Evolutionary conservation across 2,329 filamentous ascomycete species (phyloP).

Genomic region (Nectriaceae sp.): DNA sequence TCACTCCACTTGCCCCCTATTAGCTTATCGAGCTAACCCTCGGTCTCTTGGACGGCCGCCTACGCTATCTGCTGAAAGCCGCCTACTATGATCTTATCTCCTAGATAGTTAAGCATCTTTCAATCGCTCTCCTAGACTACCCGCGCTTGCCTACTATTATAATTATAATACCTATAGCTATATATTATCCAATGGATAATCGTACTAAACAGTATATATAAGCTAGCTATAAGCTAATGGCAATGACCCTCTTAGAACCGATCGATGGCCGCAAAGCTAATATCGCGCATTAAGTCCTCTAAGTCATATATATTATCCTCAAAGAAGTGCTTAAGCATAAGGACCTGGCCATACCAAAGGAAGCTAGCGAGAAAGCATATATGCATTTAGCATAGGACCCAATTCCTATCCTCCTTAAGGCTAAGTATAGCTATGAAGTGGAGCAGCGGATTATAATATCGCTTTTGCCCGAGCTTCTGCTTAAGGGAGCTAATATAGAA

Average conservation of each 20-base stretch:
- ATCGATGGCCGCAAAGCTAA: not conserved
- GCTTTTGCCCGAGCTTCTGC: too few species aligned
- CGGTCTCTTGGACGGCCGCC: not conserved
- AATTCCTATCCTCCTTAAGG: too few species aligned
- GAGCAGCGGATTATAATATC: conserved; percentile 1
- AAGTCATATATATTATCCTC: not conserved
- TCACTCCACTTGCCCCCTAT: not conserved
- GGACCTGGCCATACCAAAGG: not conserved
- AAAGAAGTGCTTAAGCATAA: conserved; percentile 1
- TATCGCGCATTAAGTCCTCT: not conserved
- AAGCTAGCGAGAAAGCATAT: not conserved
- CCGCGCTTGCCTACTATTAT: not conserved
- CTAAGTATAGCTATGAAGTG: not conserved
- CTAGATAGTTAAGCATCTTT: conserved; percentile 2
- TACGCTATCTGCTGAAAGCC: not conserved
- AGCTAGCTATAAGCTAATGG: not conserved
- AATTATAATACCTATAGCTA: not conserved
- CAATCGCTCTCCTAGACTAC: conserved; percentile 1
- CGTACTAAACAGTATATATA: not conserved
- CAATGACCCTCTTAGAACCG: not conserved
- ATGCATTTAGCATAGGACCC: not conserved
- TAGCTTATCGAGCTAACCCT: not conserved
- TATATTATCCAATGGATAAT: conserved; percentile 1
- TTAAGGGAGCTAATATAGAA: too few species aligned
- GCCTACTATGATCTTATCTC: not conserved